phyloP scores from a whole-genome alignment of 352 stramenopile species.

The Globisporangium echinulatum region DNA sequence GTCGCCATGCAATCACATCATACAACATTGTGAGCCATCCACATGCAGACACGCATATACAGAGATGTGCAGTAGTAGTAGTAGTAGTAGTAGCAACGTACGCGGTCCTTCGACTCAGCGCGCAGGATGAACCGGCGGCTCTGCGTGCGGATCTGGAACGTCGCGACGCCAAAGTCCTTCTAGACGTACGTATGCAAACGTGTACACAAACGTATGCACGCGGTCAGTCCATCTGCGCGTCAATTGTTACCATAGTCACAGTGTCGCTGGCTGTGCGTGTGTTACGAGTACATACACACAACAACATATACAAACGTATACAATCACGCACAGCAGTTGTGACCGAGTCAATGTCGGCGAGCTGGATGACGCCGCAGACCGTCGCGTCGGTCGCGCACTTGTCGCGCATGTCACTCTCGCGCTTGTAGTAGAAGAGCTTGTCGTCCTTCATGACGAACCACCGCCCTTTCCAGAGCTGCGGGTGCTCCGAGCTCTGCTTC shows the following conservation, averaged over 20 bases:
- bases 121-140: constrained; percentile 74
- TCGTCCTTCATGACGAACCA: constrained; percentile 87
- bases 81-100: constrained; percentile 15
- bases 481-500: constrained; percentile 76
- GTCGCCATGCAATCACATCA: background rate
- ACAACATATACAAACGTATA: background rate
- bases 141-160: constrained; percentile 80
- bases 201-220: background rate
- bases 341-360: constrained; percentile 80
- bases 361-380: constrained; percentile 68
- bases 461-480: constrained; percentile 61
- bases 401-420: constrained; percentile 42
- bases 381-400: constrained; percentile 47
- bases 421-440: constrained; percentile 81
- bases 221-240: background rate
- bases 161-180: constrained; percentile 77
- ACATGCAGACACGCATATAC: too few relatives aligned
- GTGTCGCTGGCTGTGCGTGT: background rate
- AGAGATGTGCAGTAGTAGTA: too few relatives aligned
- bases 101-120: constrained; percentile 75
- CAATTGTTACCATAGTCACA: background rate
- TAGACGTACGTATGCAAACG: constrained; percentile 12
- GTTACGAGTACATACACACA: constrained; percentile 3
- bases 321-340: constrained; percentile 60
- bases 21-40: background rate